Percentiles rank a stretch among this genome's conserved stretches.
These are phyloP conservation scores for Lipomyces starkeyi DNA, from an alignment of 805 yeast species.

Conservation along the genomic window DNA sequence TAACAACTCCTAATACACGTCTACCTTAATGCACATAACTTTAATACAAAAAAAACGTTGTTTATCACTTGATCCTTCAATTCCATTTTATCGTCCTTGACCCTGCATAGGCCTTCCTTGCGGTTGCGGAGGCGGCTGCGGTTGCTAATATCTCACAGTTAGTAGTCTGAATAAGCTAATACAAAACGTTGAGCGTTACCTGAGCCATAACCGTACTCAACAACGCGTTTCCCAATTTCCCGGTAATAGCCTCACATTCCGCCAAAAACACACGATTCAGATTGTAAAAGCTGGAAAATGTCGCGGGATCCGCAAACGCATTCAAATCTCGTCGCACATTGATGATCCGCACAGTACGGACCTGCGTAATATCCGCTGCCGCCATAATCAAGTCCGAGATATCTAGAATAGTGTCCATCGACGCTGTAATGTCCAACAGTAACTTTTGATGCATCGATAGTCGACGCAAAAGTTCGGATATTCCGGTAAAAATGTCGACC, in stretches of 20 bases:
- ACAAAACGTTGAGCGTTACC: conserved; percentile 11
- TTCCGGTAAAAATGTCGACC: conserved; percentile 60
- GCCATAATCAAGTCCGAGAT: conserved; percentile 50
- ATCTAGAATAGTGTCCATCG: conserved; percentile 44
- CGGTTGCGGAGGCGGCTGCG: conserved; percentile 21
- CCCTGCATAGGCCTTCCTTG: conserved; percentile 11
- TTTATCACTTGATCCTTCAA: background rate
- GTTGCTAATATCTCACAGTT: background rate
- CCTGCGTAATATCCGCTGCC: conserved; percentile 73
- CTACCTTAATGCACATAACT: background rate
- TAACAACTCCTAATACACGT: background rate
- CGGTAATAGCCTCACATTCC: conserved; percentile 85
- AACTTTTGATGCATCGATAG: conserved; percentile 79
- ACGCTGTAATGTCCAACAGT: conserved; percentile 71
- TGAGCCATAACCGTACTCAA: conserved; percentile 58
- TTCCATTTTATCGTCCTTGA: conserved; percentile 1
- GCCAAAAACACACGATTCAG: conserved; percentile 71
- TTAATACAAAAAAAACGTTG: background rate
- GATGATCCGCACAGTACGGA: conserved; percentile 76
- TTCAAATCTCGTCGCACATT: conserved; percentile 77
- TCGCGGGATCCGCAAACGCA: conserved; percentile 60
- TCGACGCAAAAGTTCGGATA: conserved; percentile 76
- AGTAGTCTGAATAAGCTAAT: background rate
- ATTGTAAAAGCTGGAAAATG: conserved; percentile 70
- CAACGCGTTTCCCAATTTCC: conserved; percentile 64